These are phyloP conservation scores for Fusarium foetens DNA, from an alignment of 2,329 filamentous ascomycete genomes.

Conservation along the genomic window DNA sequence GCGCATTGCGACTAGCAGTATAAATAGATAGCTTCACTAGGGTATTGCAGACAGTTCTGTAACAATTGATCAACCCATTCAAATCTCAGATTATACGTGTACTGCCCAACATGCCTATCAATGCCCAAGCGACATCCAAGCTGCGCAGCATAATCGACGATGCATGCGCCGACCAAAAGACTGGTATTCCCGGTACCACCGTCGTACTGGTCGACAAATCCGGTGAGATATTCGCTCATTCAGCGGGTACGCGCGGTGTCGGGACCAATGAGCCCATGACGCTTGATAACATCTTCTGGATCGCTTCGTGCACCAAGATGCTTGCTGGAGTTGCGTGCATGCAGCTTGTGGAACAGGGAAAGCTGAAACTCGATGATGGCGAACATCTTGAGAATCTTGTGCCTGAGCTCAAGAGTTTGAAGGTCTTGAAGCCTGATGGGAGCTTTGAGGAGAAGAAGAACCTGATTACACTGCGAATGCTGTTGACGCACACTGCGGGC, in stretches of 20 bases:
- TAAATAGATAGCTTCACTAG: slow-evolving; percentile 10
- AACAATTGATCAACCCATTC: neutral
- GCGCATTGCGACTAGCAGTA: neutral
- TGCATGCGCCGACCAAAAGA: slow-evolving; percentile 50
- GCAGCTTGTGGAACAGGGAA: slow-evolving; percentile 66
- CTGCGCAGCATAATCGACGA: slow-evolving; percentile 48
- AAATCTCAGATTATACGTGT: neutral
- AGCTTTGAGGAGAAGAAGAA: slow-evolving; percentile 56
- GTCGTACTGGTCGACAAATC: slow-evolving; percentile 59
- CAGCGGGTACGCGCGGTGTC: slow-evolving; percentile 59
- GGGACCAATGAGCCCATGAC: slow-evolving; percentile 62
- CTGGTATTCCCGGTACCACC: slow-evolving; percentile 57
- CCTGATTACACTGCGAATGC: slow-evolving; percentile 66
- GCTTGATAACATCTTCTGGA: slow-evolving; percentile 69
- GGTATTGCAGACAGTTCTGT: too few relatives aligned
- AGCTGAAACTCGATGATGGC: slow-evolving; percentile 59
- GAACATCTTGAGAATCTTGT: slow-evolving; percentile 58
- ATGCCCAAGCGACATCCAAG: slow-evolving; percentile 16
- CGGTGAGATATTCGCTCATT: slow-evolving; percentile 60
- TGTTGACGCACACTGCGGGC: slow-evolving; percentile 65
- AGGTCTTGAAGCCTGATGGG: slow-evolving; percentile 56
- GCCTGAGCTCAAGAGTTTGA: slow-evolving; percentile 60
- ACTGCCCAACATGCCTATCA: slow-evolving; percentile 30
- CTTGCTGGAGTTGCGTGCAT: slow-evolving; percentile 63
- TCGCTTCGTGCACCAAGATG: slow-evolving; percentile 69